A percentile compares a stretch with the other conserved stretches of the same genome.
These are phyloP conservation scores for Alternaria brassicicola DNA, from an alignment of 2,329 filamentous ascomycete species.

Conservation along the genomic window DNA sequence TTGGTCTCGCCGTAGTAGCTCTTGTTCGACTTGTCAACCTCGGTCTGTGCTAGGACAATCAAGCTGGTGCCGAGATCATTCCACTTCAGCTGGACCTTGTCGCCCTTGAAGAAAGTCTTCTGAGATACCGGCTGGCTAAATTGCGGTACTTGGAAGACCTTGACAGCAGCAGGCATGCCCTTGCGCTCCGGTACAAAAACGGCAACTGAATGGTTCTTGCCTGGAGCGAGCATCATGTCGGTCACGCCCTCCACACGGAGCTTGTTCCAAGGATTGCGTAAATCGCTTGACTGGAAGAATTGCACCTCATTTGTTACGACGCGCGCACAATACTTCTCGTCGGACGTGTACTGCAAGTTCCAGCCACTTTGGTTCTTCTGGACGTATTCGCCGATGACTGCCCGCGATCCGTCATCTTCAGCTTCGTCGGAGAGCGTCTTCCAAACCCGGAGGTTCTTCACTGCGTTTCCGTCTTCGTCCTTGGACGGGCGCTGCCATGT, in stretches of 20 bases:
- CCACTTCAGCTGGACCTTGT: constrained; percentile 99
- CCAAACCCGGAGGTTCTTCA: constrained; percentile 98
- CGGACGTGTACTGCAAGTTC: constrained; percentile 95
- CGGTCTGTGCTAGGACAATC: constrained; percentile 94
- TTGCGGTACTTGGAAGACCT: constrained; percentile 90
- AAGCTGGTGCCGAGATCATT: constrained; percentile 89
- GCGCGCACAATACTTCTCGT: constrained; percentile 92
- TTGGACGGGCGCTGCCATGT: constrained; percentile 95
- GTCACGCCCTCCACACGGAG: constrained; percentile 87
- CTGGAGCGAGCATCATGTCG: constrained; percentile 88
- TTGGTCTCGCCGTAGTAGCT: constrained; percentile 99
- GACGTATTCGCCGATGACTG: constrained; percentile 84
- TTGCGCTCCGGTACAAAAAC: constrained; percentile 96
- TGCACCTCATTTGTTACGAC: constrained; percentile 97
- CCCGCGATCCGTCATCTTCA: constrained; percentile 67
- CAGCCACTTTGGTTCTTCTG: constrained; percentile 95
- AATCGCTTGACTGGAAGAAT: constrained; percentile 88
- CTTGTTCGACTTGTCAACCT: constrained; percentile 98
- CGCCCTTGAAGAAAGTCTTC: constrained; percentile 99
- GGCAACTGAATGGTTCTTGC: constrained; percentile 88
- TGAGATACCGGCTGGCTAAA: constrained; percentile 85
- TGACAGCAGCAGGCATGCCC: constrained; percentile 92
- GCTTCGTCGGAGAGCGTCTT: constrained; percentile 73
- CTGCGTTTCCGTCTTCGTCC: constrained; percentile 90
- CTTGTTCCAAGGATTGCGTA: constrained; percentile 92